phyloP scores from a whole-genome alignment of 805 yeast genomes.

The Nakazawaea wickerhamii region DNA sequence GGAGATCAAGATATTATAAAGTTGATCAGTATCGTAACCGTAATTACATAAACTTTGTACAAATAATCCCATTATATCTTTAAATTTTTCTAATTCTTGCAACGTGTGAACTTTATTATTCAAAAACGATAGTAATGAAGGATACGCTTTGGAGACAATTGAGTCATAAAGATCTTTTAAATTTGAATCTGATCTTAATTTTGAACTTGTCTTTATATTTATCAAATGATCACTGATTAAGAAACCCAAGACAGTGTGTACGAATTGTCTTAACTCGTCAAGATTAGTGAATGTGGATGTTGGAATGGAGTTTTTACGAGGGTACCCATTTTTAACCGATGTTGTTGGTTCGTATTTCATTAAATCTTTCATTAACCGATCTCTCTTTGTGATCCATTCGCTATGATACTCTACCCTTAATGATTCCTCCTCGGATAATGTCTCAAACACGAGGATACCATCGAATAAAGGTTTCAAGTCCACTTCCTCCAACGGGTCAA shows the following conservation, averaged over 20 bases:
- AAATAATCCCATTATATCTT: conserved; percentile 62
- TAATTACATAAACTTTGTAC: conserved; percentile 73
- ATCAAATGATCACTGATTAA: conserved; percentile 70
- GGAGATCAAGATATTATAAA: conserved; percentile 56
- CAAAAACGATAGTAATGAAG: conserved; percentile 46
- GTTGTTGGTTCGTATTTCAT: conserved; percentile 34
- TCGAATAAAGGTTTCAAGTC: conserved; percentile 76
- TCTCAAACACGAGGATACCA: conserved; percentile 73
- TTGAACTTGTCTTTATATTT: conserved; percentile 55
- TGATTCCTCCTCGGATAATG: conserved; percentile 59
- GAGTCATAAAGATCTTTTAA: conserved; percentile 75
- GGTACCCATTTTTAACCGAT: background rate
- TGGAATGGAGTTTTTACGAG: conserved; percentile 10
- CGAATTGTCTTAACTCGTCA: conserved; percentile 47
- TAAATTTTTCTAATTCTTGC: conserved; percentile 47
- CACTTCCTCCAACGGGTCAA: conserved; percentile 46
- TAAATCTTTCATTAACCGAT: conserved; percentile 62
- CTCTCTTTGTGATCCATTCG: conserved; percentile 68
- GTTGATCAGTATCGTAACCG: conserved; percentile 50
- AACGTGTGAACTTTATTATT: conserved; percentile 35
- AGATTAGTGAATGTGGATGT: conserved; percentile 25
- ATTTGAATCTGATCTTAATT: conserved; percentile 56
- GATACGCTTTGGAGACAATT: conserved; percentile 51
- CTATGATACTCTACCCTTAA: conserved; percentile 60
- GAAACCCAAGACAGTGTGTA: conserved; percentile 66